Base-by-base conservation (phyloP, 2,329 filamentous ascomycete genomes). In the Trichophyton mentagrophytes region DNA sequence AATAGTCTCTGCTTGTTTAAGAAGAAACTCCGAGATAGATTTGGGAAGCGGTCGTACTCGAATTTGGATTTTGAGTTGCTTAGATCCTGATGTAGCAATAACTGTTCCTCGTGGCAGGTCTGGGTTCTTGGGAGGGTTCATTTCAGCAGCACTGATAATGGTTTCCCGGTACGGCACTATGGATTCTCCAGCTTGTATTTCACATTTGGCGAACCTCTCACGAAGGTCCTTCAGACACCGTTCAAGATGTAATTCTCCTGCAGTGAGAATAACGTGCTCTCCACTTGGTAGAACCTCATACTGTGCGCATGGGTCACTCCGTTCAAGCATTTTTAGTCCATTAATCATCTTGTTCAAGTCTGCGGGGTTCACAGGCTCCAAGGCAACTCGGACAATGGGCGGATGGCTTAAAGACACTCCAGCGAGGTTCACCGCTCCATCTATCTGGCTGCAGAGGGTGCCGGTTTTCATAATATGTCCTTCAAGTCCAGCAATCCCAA, bases 151-250 rank as follows among this genome's bases (percentile, higher is more conserved):
- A 27, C 84, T 82, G 46, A 96, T 85, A 62, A 95, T 96, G 0
- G 90, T 93, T 75, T 99, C 93, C 61, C 91, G 82, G 73, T 96
- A 99, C 0, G 93, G 93, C 13, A 99, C 93, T 63, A 99, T 97
- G 1, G 93, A 89, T 49, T 89, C 89, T 61, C 93, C 91, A 30
- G 89, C 89, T 70, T 97, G 92, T 59, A 99, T 91, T 66, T 97
- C 92, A 70, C 95, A 97, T 65, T 85, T 86, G 4, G 93, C 92
- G 70, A 96, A 99, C 3, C 93, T 82, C 70, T 99, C 93, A 64
- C 90, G 83, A 27, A 99, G 79, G 76, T 99, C 93, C 59, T 93
- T 96, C 62, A 99, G 74, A 71, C 93, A 99, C 61, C 93, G 81
- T 74, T 99, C 93, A 2, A 99, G 79, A 75, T 99, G 93, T 66